phyloP scores from a whole-genome alignment of 768 basidiomycete species.

The Serpula lacrymans region DNA sequence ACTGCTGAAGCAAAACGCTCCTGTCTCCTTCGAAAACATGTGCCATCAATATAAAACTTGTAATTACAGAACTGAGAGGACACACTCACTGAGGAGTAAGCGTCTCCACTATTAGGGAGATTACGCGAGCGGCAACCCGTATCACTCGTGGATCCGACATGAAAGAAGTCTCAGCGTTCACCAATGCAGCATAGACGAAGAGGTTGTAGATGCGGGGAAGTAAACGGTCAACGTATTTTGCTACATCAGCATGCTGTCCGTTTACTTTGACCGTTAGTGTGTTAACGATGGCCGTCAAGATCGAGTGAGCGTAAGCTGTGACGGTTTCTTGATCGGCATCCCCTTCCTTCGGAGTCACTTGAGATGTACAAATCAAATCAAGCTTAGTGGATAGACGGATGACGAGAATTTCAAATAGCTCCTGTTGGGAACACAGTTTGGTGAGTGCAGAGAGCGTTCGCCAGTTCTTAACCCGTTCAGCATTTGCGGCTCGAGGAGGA shows the following conservation, averaged over 20 bases:
- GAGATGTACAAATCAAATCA: constrained; percentile 51
- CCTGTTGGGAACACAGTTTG: constrained; percentile 65
- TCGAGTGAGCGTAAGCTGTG: constrained; percentile 84
- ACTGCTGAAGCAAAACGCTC: constrained; percentile 48
- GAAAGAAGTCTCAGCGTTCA: constrained; percentile 19
- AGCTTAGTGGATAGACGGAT: constrained; percentile 76
- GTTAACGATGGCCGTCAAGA: constrained; percentile 66
- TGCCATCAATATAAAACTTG: constrained; percentile 3
- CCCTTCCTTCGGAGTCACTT: constrained; percentile 2
- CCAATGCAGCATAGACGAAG: constrained; percentile 41
- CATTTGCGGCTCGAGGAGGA: constrained; percentile 49
- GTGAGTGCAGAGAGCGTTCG: constrained; percentile 65
- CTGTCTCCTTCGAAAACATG: constrained; percentile 52
- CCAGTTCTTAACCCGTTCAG: constrained; percentile 63
- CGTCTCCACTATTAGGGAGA: constrained; percentile 64
- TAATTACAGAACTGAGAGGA: background rate
- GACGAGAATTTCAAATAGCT: constrained; percentile 83
- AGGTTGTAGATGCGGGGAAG: constrained; percentile 71
- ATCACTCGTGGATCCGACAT: constrained; percentile 34
- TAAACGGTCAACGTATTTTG: constrained; percentile 76
- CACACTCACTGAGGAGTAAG: constrained; percentile 60
- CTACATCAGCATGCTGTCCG: constrained; percentile 64
- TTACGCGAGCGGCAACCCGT: constrained; percentile 55
- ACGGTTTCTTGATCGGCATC: constrained; percentile 49
- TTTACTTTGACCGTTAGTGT: constrained; percentile 54